Evolutionary conservation across 371 early-diverging fungal genomes (phyloP), one percentile per base, ranked within the genome.

Genomic region (Apophysomyces sp.): DNA sequence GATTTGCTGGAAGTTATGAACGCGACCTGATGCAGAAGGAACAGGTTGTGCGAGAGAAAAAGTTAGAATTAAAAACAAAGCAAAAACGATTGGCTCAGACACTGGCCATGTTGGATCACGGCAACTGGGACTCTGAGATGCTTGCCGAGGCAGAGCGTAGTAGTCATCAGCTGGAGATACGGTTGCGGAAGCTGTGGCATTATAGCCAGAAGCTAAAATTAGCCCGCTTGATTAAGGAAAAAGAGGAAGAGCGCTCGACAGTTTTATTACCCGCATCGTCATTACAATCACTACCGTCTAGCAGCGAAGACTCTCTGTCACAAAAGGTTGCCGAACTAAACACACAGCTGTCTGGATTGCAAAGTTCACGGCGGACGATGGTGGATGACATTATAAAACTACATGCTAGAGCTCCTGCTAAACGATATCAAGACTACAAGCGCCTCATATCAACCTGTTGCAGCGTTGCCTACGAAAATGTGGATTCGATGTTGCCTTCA

Each of bases 401-500:
- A 2, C 52, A 61, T 51, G 41, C 69, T 9, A 65, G 68, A 24
- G 65, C 66, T 21, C 77, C 81, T 0, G 66, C 65, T 26, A 69
- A 71, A 39, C 59, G 69, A 16, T 76, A 76, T 58, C 78, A 77
- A 61, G 75, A 81, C 24, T 81, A 81, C 54, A 81, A 78, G 30
- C 73, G 78, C 9, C 40, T 81, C 15, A 81, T 81, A 31, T 74
- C 77, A 26, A 72, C 76, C 66, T 81, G 78, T 18, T 81, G 81
- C 51, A 76, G 73, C 34, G 78, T 81, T 4, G 66, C 72, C 3
- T 77, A 78, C 56, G 78, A 81, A 52, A 74, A 74, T 61, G 81
- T 81, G 3, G 81, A 81, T 60, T 34, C 69, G 53, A 72, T 81
- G 74, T 41, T 81, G 16, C 61, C 74, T 12, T 78, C 81, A 11